Conservation (phyloP, 768 basidiomycete genomes). For the Trametes sanguinea region DNA sequence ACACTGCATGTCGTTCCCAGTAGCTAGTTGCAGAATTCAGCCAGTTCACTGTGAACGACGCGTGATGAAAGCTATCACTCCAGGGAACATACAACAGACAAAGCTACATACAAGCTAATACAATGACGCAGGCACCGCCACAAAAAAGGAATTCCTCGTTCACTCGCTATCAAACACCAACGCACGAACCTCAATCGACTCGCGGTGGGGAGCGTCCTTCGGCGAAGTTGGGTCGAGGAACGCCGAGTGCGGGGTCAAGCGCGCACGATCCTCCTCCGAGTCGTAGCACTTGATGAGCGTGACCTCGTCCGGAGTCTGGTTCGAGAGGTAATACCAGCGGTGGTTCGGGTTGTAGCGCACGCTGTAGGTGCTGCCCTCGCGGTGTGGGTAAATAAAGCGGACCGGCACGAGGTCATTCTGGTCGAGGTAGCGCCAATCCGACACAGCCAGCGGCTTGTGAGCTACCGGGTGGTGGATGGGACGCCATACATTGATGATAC, state of each 20-base stretch:
- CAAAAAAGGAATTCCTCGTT: background rate
- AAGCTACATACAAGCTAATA: too few species aligned
- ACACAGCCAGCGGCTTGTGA: conserved; percentile 42
- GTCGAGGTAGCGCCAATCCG: conserved; percentile 42
- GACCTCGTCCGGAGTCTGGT: conserved; percentile 42
- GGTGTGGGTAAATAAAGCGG: conserved; percentile 37
- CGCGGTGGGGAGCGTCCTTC: conserved; percentile 34
- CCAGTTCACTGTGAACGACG: too few species aligned
- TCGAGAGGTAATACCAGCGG: conserved; percentile 40
- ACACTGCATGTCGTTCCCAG: too few species aligned
- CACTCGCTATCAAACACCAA: conserved; percentile 40
- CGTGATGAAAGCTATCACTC: too few species aligned
- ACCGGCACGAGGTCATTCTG: conserved; percentile 38
- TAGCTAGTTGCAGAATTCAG: too few species aligned
- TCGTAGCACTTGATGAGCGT: conserved; percentile 44
- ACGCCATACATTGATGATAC: conserved; percentile 49
- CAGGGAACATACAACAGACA: too few species aligned
- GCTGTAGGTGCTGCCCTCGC: conserved; percentile 37
- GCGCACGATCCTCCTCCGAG: conserved; percentile 37
- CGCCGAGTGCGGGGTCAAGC: conserved; percentile 40
- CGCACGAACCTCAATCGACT: conserved; percentile 43
- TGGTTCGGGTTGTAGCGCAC: conserved; percentile 37
- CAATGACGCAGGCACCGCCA: too few species aligned
- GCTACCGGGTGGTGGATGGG: conserved; percentile 41
- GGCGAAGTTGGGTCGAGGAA: conserved; percentile 37